A percentile compares a stretch with the other conserved stretches of the same genome.
phyloP scores from a whole-genome alignment of 2,329 filamentous ascomycete species.

The Pseudonectria foliicola region DNA sequence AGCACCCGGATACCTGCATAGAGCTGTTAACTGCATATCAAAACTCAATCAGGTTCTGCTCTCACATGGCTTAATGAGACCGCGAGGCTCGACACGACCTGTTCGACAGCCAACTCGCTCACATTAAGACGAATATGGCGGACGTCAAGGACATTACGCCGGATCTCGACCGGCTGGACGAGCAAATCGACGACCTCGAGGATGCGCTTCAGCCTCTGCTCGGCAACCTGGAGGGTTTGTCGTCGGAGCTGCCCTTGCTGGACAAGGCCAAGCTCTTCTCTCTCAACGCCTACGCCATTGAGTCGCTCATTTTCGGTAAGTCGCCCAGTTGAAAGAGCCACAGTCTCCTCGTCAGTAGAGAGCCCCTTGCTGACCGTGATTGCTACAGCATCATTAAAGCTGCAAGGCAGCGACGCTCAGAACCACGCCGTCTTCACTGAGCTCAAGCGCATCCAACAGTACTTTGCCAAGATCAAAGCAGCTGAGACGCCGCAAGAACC shows the following conservation, averaged over 20 bases:
- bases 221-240: slow-evolving; percentile 55
- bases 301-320: slow-evolving; percentile 81
- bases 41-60: too few species aligned
- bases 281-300: slow-evolving; percentile 80
- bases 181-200: slow-evolving; percentile 73
- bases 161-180: slow-evolving; percentile 66
- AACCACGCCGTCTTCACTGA: slow-evolving; percentile 80
- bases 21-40: slow-evolving; percentile 5
- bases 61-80: too few species aligned
- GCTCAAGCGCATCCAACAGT: slow-evolving; percentile 78
- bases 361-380: slow-evolving; percentile 1
- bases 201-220: slow-evolving; percentile 68
- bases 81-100: too few species aligned
- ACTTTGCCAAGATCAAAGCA: slow-evolving; percentile 84
- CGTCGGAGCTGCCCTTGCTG: slow-evolving; percentile 78
- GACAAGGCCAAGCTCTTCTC: slow-evolving; percentile 93
- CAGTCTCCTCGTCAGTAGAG: too few species aligned
- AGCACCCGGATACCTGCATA: slow-evolving; percentile 4
- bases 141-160: slow-evolving; percentile 51
- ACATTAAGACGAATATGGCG: slow-evolving; percentile 25
- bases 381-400: slow-evolving; percentile 57
- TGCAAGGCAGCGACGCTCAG: slow-evolving; percentile 75
- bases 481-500: slow-evolving; percentile 53
- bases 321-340: not conserved
- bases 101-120: not conserved